Evolutionary conservation across 305 asterid genomes (phyloP).

Genomic region (Solanum hybrid): DNA sequence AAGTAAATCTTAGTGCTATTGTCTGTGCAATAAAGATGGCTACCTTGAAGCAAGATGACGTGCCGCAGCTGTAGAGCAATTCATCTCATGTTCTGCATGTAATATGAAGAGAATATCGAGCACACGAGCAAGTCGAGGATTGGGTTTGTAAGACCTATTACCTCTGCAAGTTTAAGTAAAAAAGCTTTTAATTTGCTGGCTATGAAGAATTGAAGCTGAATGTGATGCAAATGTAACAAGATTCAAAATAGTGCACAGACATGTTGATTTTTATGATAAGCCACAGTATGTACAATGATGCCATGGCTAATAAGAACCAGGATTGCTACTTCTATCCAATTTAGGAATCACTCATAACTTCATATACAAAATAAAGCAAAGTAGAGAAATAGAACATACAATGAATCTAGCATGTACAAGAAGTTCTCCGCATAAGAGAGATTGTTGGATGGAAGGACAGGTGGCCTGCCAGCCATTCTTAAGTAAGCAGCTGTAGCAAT

Average conservation of each 20-base stretch:
- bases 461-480: slow-evolving; percentile 94
- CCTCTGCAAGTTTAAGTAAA: slow-evolving; percentile 52
- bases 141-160: slow-evolving; percentile 82
- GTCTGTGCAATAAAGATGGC: slow-evolving; percentile 3
- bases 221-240: neutral
- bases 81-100: slow-evolving; percentile 99
- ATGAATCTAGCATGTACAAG: slow-evolving; percentile 93
- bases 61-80: slow-evolving; percentile 98
- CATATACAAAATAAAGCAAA: neutral
- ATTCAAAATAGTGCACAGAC: neutral
- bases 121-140: slow-evolving; percentile 91
- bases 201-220: neutral
- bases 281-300: neutral
- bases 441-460: slow-evolving; percentile 84
- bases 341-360: neutral
- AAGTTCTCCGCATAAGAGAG: slow-evolving; percentile 75
- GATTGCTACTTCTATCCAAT: neutral
- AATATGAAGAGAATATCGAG: slow-evolving; percentile 90
- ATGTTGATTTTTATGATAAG: neutral
- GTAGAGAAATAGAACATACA: slow-evolving; percentile 39
- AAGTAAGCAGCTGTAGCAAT: slow-evolving; percentile 95
- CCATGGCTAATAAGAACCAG: neutral
- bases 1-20: neutral
- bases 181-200: slow-evolving; percentile 13
- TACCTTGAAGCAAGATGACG: slow-evolving; percentile 98